Percentiles rank a stretch among this genome's conserved stretches.
phyloP scores from a whole-genome alignment of 768 basidiomycete genomes.

The Leccinum longicurvipes region DNA sequence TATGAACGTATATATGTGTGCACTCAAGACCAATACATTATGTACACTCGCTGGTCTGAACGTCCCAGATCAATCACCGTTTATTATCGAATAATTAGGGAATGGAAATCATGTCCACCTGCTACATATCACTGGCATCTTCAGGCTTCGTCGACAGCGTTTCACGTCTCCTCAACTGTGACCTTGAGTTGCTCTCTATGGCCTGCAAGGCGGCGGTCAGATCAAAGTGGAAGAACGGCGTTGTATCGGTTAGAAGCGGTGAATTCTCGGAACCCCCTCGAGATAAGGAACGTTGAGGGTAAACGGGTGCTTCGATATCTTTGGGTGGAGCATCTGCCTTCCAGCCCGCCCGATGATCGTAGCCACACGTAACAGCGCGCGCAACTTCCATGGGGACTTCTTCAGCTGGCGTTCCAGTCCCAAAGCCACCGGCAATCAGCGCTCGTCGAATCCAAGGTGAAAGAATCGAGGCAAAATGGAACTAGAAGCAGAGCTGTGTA shows the following conservation, averaged over 20 bases:
- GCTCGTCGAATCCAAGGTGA: background rate
- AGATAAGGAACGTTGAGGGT: no score
- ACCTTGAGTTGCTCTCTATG: background rate
- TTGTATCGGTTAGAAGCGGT: background rate
- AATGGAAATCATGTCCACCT: background rate
- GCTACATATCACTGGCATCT: background rate
- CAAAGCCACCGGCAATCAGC: background rate
- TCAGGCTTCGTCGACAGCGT: background rate
- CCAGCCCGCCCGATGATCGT: background rate
- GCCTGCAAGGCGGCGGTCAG: background rate
- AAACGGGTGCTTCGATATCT: background rate
- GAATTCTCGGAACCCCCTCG: background rate
- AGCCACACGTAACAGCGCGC: background rate
- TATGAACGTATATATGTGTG: no score
- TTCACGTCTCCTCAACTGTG: background rate
- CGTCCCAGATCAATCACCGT: background rate
- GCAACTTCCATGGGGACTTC: background rate
- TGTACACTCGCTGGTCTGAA: background rate
- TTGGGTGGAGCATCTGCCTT: background rate
- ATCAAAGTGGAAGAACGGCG: background rate
- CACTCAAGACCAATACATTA: background rate
- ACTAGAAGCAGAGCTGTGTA: background rate
- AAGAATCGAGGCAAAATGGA: background rate
- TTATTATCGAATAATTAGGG: background rate
- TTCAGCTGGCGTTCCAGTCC: background rate